Evolutionary conservation across 257 asterid species (phyloP).

Genomic region (Ligustrum vulgare): DNA sequence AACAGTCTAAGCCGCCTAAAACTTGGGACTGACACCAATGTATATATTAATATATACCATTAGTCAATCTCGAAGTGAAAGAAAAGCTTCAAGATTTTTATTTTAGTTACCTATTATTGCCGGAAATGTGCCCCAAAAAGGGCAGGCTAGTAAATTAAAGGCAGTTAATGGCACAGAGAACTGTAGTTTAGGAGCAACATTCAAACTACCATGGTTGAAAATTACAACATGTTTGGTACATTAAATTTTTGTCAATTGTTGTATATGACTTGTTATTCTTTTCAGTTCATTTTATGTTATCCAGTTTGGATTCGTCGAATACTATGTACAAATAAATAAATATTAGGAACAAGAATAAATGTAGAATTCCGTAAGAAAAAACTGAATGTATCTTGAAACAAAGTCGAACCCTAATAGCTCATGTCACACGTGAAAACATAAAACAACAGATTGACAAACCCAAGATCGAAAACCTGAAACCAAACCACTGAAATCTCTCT

Average conservation of each 20-base stretch:
- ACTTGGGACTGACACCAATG: not conserved
- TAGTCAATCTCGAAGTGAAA: no score
- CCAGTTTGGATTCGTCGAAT: no score
- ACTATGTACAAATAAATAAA: not conserved
- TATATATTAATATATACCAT: not conserved
- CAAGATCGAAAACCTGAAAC: slow-evolving; percentile 41
- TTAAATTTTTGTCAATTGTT: no score
- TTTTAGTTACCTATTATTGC: not conserved
- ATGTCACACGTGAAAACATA: slow-evolving; percentile 30
- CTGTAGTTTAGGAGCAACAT: not conserved
- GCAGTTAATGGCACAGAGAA: slow-evolving; percentile 5
- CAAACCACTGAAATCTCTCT: slow-evolving; percentile 31
- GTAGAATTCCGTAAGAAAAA: slow-evolving; percentile 31
- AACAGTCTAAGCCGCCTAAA: not conserved
- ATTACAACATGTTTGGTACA: not conserved
- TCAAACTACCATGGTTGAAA: slow-evolving; percentile 1
- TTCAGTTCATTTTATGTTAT: no score
- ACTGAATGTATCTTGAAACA: slow-evolving; percentile 26
- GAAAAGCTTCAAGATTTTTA: slow-evolving; percentile 10
- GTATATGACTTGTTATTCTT: no score
- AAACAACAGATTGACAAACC: slow-evolving; percentile 42
- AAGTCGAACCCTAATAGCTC: slow-evolving; percentile 49
- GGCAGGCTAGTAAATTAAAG: not conserved
- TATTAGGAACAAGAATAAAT: slow-evolving; percentile 8
- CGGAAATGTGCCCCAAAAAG: not conserved